Base-by-base conservation (phyloP, 352 stramenopile species). In the Phytophthora nicotianae region DNA sequence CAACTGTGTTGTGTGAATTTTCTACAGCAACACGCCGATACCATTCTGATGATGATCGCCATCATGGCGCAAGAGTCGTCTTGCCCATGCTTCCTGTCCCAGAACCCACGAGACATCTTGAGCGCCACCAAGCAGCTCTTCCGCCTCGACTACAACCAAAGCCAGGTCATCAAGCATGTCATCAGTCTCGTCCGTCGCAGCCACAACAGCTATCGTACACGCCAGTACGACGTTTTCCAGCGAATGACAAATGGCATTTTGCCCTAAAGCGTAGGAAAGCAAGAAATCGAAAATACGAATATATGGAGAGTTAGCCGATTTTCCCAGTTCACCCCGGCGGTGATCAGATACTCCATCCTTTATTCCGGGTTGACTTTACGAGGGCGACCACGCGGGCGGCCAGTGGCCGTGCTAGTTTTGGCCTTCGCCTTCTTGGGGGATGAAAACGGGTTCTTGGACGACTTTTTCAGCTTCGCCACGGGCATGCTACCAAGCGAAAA, bases 1-100 rank as follows among this genome's bases (percentile, higher is more conserved):
- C 17, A 58, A 21, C 26, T 61, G 11, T 68, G 5, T 64, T 19
- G 20, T 50, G 8, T 62, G 20, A 32, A 35, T 47, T 55, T 52
- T 61, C 19, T 63, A 40, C 45, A 91, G 77, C 83, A 92, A 91
- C 83, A 99, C 54, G 82, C 82, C 24, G 85, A 98, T 60, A 98
- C 92, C 5, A 95, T 99, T 52, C 63, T 98, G 26, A 95, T 97
- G 54, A 91, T 99, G 68, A 97, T 99, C 52, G 95, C 97, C 52
- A 98, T 99, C 57, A 99, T 98, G 75, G 94, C 95, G 5, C 85
- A 97, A 24, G 84, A 98, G 55, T 98, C 94, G 33, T 97, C 92
- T 16, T 99, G 98, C 52, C 95, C 95, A 45, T 99, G 96, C 76
- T 99, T 99, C 60, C 62, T 92, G 10, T 89, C 79, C 11, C 86